Conservation (phyloP, 208 protist species). For the Trypanosoma conorhini region DNA sequence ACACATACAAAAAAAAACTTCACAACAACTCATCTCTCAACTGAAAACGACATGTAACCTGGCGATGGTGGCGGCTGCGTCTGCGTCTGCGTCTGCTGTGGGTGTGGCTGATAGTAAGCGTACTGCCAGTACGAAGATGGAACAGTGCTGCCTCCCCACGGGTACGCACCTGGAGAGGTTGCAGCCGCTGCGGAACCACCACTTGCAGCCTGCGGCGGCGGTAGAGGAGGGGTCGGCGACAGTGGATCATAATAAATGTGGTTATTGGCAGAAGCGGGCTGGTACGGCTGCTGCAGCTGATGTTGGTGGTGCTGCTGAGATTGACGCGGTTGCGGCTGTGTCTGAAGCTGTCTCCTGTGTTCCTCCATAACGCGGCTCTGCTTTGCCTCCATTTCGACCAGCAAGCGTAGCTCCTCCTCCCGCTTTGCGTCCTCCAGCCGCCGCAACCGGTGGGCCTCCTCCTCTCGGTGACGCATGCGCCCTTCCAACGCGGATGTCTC, state of each 20-base stretch:
- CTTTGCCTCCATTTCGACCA: conserved; percentile 58
- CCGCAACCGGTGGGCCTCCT: conserved; percentile 11
- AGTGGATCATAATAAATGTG: background rate
- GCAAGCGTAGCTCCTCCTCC: conserved; percentile 38
- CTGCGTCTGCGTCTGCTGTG: background rate
- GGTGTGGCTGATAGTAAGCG: background rate
- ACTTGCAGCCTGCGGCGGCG: background rate
- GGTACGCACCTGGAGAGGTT: background rate
- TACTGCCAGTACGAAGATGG: background rate
- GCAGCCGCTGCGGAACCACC: background rate
- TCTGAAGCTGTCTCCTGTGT: background rate
- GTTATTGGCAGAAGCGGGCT: background rate
- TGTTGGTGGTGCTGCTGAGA: background rate
- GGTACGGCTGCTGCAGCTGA: conserved; percentile 4
- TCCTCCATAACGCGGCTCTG: conserved; percentile 32
- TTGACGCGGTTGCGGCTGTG: background rate
- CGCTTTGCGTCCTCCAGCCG: conserved; percentile 25
- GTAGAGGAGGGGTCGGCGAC: background rate
- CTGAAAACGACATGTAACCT: background rate
- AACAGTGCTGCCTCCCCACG: background rate
- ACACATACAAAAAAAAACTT: too few species aligned
- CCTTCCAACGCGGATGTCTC: conserved; percentile 37
- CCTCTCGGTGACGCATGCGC: conserved; percentile 37
- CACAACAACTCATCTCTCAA: background rate
- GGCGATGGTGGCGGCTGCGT: background rate